phyloP scores from a whole-genome alignment of 352 stramenopile species.

The Aphanomyces astaci region DNA sequence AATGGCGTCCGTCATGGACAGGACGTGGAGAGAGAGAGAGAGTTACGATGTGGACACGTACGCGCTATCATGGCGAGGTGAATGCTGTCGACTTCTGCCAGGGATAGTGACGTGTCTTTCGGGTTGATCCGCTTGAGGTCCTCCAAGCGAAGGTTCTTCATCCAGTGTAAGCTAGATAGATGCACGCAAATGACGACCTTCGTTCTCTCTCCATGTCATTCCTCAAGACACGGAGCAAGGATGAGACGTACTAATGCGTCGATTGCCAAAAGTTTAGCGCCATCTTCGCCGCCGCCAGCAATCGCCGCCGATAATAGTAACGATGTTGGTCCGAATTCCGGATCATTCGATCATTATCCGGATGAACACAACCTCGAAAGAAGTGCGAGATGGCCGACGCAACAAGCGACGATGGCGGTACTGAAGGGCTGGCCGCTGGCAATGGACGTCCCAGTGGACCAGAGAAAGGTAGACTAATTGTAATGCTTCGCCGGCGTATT shows the following conservation, averaged over 20 bases:
- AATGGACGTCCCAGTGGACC: constrained; percentile 11
- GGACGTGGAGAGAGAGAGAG: not conserved
- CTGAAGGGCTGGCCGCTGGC: not conserved
- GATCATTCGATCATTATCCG: constrained; percentile 10
- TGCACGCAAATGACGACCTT: not conserved
- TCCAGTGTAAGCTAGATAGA: constrained; percentile 73
- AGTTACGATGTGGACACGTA: constrained; percentile 27
- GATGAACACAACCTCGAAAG: not conserved
- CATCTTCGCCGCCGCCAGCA: constrained; percentile 33
- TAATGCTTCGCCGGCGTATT: not conserved
- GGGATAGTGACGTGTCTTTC: constrained; percentile 43
- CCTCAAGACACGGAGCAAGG: not conserved
- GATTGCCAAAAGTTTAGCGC: constrained; percentile 88
- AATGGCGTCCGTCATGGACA: not conserved
- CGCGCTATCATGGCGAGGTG: constrained; percentile 80
- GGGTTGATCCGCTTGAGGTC: constrained; percentile 79
- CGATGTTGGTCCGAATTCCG: no score
- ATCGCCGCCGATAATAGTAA: no score
- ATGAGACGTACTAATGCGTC: constrained; percentile 71
- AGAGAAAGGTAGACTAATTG: constrained; percentile 15
- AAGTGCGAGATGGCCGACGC: constrained; percentile 14
- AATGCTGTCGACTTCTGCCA: constrained; percentile 84
- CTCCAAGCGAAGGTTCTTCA: constrained; percentile 72
- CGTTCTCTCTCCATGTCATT: not conserved
- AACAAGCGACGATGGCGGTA: not conserved